Evolutionary conservation across 768 basidiomycete genomes (phyloP).

Genomic region (Amanita jacksonii): DNA sequence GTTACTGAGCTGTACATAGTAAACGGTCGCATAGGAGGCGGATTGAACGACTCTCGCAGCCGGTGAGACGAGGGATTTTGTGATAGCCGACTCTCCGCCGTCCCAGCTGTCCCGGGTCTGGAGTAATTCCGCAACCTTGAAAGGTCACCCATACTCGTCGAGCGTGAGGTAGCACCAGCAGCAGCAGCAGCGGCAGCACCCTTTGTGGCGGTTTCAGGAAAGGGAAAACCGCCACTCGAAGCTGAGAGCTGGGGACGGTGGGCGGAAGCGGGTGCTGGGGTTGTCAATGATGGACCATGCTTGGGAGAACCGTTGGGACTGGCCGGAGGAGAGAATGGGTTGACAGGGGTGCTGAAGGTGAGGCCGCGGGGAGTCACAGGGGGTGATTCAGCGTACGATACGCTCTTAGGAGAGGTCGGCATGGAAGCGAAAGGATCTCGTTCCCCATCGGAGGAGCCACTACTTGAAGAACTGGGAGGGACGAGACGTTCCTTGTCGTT

Average conservation of each 20-base stretch:
- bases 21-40: conserved; percentile 47
- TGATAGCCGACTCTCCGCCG: conserved; percentile 19
- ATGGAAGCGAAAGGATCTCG: conserved; percentile 21
- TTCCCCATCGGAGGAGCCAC: conserved; percentile 22
- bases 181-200: no score
- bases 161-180: conserved; percentile 26
- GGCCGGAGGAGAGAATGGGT: conserved; percentile 45
- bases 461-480: conserved; percentile 23
- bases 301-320: conserved; percentile 37
- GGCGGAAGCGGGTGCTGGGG: conserved; percentile 18
- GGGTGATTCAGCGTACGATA: conserved; percentile 26
- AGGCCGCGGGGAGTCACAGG: conserved; percentile 33
- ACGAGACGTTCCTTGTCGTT: conserved; percentile 11
- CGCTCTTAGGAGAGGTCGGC: conserved; percentile 20
- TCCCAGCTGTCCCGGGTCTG: conserved; percentile 26
- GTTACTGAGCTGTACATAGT: conserved; percentile 45
- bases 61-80: conserved; percentile 28
- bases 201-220: conserved; percentile 25
- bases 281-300: conserved; percentile 20
- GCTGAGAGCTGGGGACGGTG: conserved; percentile 13
- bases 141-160: conserved; percentile 35
- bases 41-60: conserved; percentile 47
- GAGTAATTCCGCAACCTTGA: conserved; percentile 29
- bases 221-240: conserved; percentile 17
- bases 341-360: conserved; percentile 23